Evolutionary conservation across 1,284 basidiomycete genomes (phyloP).

Genomic region (Heterobasidion occidentale): DNA sequence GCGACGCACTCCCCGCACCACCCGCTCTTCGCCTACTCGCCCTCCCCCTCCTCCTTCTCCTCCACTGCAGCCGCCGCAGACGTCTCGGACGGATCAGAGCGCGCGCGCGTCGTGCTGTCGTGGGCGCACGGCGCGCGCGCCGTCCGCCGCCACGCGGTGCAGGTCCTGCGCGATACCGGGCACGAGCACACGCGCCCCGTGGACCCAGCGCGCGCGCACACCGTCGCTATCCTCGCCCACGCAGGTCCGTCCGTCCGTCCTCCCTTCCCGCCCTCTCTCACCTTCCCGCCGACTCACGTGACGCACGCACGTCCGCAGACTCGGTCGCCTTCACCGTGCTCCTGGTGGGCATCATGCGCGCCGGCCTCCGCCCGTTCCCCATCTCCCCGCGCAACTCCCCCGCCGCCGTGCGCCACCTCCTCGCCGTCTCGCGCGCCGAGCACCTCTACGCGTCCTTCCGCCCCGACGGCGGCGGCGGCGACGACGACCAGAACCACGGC

Average conservation of each 20-base stretch:
- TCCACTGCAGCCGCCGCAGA: conserved; percentile 5
- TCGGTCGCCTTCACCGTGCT: conserved; percentile 12
- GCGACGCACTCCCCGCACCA: conserved; percentile 12
- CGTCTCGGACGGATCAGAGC: no score
- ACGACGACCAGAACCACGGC: no score
- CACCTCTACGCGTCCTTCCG: no score
- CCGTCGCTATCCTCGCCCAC: conserved; percentile 11
- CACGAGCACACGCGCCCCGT: no score
- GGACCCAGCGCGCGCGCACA: background rate
- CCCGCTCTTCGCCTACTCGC: conserved; percentile 15
- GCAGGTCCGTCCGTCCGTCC: conserved; percentile 4
- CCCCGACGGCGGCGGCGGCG: no score
- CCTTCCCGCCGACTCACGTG: background rate
- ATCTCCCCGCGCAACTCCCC: conserved; percentile 20
- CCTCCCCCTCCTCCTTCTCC: background rate
- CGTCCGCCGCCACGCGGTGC: conserved; percentile 15
- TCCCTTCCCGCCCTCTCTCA: background rate
- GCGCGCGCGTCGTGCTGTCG: background rate
- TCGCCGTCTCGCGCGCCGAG: background rate
- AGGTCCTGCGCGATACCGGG: conserved; percentile 4
- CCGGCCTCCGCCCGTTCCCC: conserved; percentile 15
- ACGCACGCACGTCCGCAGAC: conserved; percentile 4
- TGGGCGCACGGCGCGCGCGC: conserved; percentile 17
- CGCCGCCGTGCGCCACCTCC: conserved; percentile 15
- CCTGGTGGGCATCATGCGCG: conserved; percentile 11